Base-by-base conservation (phyloP, 2,329 filamentous ascomycete species). In the Biscogniauxia sp. region DNA sequence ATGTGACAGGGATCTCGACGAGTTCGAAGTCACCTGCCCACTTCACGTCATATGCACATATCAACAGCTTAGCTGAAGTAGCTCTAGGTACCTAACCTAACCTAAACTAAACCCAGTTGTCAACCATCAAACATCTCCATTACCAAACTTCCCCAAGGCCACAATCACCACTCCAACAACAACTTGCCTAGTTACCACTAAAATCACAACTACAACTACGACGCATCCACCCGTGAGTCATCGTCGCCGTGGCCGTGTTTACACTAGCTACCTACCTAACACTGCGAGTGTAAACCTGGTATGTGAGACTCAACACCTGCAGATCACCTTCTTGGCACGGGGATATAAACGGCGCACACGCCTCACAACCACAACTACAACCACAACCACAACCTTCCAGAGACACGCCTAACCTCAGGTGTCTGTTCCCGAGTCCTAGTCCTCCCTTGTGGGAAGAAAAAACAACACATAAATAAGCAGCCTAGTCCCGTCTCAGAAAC, bases 321-420 rank as follows among this genome's bases (percentile, higher is more conserved):
- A 53, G 37, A 52, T 20, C 20, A 25, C n/a, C 20, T 32, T 64
- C 64, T 63, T 64, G 64, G 62, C 62, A 59, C 45, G 57, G n/a
- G 23, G 62, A 66, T 64, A 64, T 61, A 57, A 58, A 37, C 20
- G 17, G 49, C 50, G 49, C 55, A 23, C 55, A 56, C 62, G 57
- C 60, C 64, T 58, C 57, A n/a, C 54, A 23, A 20, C 17, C 37
- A 49, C 26, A 28, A 28, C 26, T 9, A 28, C 26, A 5, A 28
- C 5, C 5, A 28, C 26, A 28, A 28, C 26, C 57, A 6, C 54
- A 23, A 20, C 17, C 20, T 13, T 20, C 20, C 15, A 11, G 25
- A 54, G 8, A 19, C 32, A 32, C 23, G 23, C 52, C 52, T 17
- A 26, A 4, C 2, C 25, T 45, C 9, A 15, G 9, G 9, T 17